Conservation (phyloP, 2,329 filamentous ascomycete genomes). For the Botrytis pseudocinerea region DNA sequence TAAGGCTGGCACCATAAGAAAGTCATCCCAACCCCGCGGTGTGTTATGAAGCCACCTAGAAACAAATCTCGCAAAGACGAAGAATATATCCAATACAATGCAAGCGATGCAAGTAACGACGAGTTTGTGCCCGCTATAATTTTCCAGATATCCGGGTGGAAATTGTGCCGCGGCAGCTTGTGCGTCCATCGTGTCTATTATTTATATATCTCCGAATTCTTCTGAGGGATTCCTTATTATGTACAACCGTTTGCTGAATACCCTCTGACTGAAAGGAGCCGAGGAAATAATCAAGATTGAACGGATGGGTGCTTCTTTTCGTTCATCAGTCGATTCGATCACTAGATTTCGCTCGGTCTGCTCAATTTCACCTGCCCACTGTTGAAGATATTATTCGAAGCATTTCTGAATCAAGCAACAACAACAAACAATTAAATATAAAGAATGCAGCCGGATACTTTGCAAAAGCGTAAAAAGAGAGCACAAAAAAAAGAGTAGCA, state of each 20-base stretch:
- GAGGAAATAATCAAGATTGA: background rate
- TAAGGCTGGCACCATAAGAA: conserved; percentile 21
- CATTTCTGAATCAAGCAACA: conserved; percentile 1
- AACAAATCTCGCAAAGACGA: conserved; percentile 11
- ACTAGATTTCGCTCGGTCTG: conserved; percentile 3
- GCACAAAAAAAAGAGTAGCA: background rate
- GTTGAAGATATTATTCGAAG: background rate
- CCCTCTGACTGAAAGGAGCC: background rate
- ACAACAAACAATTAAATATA: background rate
- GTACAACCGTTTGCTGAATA: background rate
- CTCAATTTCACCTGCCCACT: conserved; percentile 8
- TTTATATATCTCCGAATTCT: background rate
- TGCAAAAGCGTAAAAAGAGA: conserved; percentile 12
- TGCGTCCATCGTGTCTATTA: conserved; percentile 12
- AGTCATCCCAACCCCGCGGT: conserved; percentile 23
- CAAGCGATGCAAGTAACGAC: conserved; percentile 12
- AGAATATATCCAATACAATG: conserved; percentile 13
- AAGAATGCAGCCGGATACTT: background rate
- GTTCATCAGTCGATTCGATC: conserved; percentile 14
- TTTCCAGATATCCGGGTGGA: conserved; percentile 18
- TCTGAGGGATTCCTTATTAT: background rate
- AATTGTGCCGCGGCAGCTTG: conserved; percentile 6
- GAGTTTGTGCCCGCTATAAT: conserved; percentile 19
- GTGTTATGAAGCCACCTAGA: conserved; percentile 20
- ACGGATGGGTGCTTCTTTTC: background rate